Evolutionary conservation across 352 stramenopile genomes (phyloP), one percentile per base, ranked within the genome.

Genomic region (Detonula confervacea): DNA sequence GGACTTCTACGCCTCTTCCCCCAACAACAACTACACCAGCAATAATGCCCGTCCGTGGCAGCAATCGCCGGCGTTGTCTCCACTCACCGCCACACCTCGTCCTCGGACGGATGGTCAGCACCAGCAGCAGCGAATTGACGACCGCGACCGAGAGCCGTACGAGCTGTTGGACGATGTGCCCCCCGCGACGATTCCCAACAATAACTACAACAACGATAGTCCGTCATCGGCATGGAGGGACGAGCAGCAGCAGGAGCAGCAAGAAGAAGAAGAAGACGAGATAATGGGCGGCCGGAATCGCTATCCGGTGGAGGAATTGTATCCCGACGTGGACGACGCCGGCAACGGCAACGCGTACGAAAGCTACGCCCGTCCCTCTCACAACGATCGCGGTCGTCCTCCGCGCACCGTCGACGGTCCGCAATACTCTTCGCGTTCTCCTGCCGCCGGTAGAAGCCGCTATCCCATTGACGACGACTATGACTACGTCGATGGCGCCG

Each of bases 381-480:
- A 67, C 24, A 12, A 69, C 29, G 9, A 42, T 2, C 18, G 60
- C 57, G 5, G n/a, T 30, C 22, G 24, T 33, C 25, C 6, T 35
- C 16, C 20, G 4, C 42, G 24, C 25, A 29, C 24, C 30, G 44
- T 42, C 61, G 16, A 30, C 46, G 22, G n/a, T 42, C 39, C 22
- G 16, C 27, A 39, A 35, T 54, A 52, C 29, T 39, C 37, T 33
- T 27, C 16, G 7, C 44, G 46, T n/a, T 22, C 44, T 29, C n/a
- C 9, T 2, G 0, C 30, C 11, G 16, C 35, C 7, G 16, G 46
- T n/a, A 57, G 24, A 14, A 80, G 65, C 55, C 47, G 69, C 11
- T 80, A 84, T 71, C 70, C 70, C 16, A 84, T 84, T 27, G 77
- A 84, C 33, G 69, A 84, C 30, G 30, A 37, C 57, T 24, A 59